phyloP scores from a whole-genome alignment of 2,329 filamentous ascomycete species.

The Penicillium verrucosum region DNA sequence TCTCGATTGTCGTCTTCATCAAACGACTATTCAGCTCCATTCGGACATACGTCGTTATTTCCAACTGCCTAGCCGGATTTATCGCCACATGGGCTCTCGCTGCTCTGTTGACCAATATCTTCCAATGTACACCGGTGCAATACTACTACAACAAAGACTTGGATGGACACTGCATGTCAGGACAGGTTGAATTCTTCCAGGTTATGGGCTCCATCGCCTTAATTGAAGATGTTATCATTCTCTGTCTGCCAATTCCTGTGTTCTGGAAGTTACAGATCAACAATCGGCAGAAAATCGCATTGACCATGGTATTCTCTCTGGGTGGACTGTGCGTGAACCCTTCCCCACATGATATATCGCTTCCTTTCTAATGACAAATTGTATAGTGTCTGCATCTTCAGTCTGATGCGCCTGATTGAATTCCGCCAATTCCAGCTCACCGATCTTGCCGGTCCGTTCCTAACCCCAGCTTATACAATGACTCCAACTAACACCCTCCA shows the following conservation, averaged over 20 bases:
- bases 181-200: constrained; percentile 16
- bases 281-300: not conserved
- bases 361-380: not conserved
- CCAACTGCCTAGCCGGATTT: not conserved
- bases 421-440: not conserved
- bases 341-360: not conserved
- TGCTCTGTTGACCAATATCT: constrained; percentile 18
- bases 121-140: constrained; percentile 21
- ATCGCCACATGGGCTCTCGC: constrained; percentile 15
- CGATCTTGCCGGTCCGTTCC: not conserved
- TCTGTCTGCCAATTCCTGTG: constrained; percentile 18
- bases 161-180: constrained; percentile 17
- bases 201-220: constrained; percentile 15
- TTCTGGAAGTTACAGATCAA: constrained; percentile 18
- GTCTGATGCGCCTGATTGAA: not conserved
- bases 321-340: not conserved
- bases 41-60: not conserved
- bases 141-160: constrained; percentile 19
- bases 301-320: not conserved
- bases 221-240: constrained; percentile 17
- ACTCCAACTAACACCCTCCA: not conserved
- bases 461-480: not conserved
- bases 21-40: constrained; percentile 12
- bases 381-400: not conserved
- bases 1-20: constrained; percentile 20